phyloP scores from a whole-genome alignment of 208 protist species.

The Crithidia sp. region DNA sequence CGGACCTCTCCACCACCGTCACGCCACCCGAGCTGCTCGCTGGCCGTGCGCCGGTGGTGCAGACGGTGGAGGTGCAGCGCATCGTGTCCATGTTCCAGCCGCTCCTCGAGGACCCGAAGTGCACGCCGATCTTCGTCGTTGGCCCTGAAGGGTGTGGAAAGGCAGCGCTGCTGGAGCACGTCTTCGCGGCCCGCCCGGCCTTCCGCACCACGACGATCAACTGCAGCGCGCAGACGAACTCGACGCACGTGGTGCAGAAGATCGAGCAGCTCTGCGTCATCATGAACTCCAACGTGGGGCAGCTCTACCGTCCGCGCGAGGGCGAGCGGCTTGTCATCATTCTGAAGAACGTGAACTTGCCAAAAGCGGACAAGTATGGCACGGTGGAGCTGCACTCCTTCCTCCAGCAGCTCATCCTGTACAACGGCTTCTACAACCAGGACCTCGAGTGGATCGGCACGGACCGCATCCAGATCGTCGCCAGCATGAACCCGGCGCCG shows the following conservation, averaged over 20 bases:
- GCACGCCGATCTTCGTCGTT: slow-evolving; percentile 95
- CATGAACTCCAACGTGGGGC: slow-evolving; percentile 87
- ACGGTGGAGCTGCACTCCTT: slow-evolving; percentile 97
- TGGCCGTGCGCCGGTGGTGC: slow-evolving; percentile 65
- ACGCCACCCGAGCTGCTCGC: slow-evolving; percentile 65
- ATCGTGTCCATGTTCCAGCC: slow-evolving; percentile 82
- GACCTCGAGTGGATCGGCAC: slow-evolving; percentile 96
- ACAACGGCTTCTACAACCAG: slow-evolving; percentile 96
- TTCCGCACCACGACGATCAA: slow-evolving; percentile 89
- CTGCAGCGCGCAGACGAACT: slow-evolving; percentile 96
- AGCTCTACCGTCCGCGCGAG: slow-evolving; percentile 94
- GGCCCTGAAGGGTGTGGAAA: slow-evolving; percentile 98
- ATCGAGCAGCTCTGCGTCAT: slow-evolving; percentile 93
- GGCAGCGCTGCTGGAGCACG: slow-evolving; percentile 81
- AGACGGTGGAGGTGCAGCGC: slow-evolving; percentile 94
- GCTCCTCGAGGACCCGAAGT: slow-evolving; percentile 71
- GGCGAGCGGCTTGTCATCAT: slow-evolving; percentile 94
- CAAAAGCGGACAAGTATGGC: slow-evolving; percentile 98
- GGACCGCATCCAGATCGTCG: slow-evolving; percentile 95
- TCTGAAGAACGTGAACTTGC: slow-evolving; percentile 97
- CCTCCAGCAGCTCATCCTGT: slow-evolving; percentile 97
- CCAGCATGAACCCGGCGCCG: slow-evolving; percentile 93
- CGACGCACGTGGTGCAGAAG: slow-evolving; percentile 95
- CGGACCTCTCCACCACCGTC: slow-evolving; percentile 57
- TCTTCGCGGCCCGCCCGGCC: slow-evolving; percentile 55